These are phyloP conservation scores for Euphrasia arctica DNA, from an alignment of 305 asterid species.

Conservation along the genomic window DNA sequence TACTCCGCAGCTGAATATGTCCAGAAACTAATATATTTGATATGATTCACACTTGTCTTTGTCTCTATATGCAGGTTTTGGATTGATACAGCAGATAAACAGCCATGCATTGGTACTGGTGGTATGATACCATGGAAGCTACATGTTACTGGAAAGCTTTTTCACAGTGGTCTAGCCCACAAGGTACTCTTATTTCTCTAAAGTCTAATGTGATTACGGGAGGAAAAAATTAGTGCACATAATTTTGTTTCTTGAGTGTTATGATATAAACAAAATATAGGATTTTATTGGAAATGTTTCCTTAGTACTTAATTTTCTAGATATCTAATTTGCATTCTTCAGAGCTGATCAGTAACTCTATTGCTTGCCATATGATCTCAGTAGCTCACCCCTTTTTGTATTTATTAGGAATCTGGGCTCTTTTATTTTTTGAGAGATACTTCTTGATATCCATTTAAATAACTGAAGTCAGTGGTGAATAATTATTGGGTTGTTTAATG, in stretches of 20 bases:
- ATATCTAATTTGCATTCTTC: background rate
- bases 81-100: slow-evolving; percentile 99
- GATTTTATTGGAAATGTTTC: slow-evolving; percentile 4
- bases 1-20: slow-evolving; percentile 8
- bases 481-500: slow-evolving; percentile 3
- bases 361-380: slow-evolving; percentile 1
- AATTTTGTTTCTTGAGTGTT: too few relatives aligned
- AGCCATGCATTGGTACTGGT: slow-evolving; percentile 98
- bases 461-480: slow-evolving; percentile 14
- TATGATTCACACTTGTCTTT: slow-evolving; percentile 10
- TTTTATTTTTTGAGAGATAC: slow-evolving; percentile 10
- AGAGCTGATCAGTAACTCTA: slow-evolving; percentile 1
- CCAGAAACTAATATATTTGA: slow-evolving; percentile 1
- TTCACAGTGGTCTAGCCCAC: slow-evolving; percentile 94
- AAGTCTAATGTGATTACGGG: background rate
- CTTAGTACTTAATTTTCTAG: too few relatives aligned
- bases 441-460: slow-evolving; percentile 1
- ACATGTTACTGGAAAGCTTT: slow-evolving; percentile 82
- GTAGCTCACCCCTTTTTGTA: background rate
- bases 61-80: slow-evolving; percentile 59
- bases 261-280: background rate
- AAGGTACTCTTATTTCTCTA: slow-evolving; percentile 44
- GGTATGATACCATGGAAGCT: slow-evolving; percentile 97
- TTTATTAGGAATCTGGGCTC: background rate
- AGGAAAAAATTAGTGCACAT: background rate